Conservation (phyloP, 2,329 filamentous ascomycete genomes). For the Epichloe scottii region DNA sequence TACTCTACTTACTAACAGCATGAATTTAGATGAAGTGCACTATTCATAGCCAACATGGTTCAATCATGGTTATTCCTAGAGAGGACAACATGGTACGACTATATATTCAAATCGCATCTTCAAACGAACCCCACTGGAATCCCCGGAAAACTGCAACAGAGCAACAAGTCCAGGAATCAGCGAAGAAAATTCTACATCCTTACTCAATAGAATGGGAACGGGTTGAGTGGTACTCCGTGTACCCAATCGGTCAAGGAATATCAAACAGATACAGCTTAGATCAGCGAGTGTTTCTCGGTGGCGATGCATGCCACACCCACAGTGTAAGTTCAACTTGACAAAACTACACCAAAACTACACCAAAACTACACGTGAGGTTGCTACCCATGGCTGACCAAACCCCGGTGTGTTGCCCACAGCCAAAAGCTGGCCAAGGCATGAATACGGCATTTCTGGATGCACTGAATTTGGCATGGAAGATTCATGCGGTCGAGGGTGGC, state of each 20-base stretch:
- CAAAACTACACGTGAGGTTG: not conserved
- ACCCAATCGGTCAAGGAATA: constrained; percentile 64
- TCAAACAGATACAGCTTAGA: constrained; percentile 55
- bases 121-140: constrained; percentile 47
- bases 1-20: constrained; percentile 18
- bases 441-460: constrained; percentile 71
- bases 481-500: constrained; percentile 76
- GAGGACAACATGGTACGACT: constrained; percentile 57
- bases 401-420: constrained; percentile 30
- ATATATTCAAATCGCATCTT: constrained; percentile 55
- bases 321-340: constrained; percentile 37
- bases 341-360: not conserved
- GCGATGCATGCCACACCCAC: constrained; percentile 70
- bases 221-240: constrained; percentile 65
- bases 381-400: not conserved
- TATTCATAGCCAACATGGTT: constrained; percentile 61
- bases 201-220: constrained; percentile 56
- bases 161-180: constrained; percentile 50
- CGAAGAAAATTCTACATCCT: constrained; percentile 52
- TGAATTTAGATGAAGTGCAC: constrained; percentile 53
- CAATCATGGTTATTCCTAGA: constrained; percentile 68
- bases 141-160: constrained; percentile 51
- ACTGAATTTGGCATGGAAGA: constrained; percentile 90
- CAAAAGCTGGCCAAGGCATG: constrained; percentile 70
- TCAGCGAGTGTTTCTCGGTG: constrained; percentile 60